Percentiles rank a stretch among this genome's conserved stretches.
These are phyloP conservation scores for Afroboletus lepidellus DNA, from an alignment of 1,284 basidiomycete genomes.

Conservation along the genomic window DNA sequence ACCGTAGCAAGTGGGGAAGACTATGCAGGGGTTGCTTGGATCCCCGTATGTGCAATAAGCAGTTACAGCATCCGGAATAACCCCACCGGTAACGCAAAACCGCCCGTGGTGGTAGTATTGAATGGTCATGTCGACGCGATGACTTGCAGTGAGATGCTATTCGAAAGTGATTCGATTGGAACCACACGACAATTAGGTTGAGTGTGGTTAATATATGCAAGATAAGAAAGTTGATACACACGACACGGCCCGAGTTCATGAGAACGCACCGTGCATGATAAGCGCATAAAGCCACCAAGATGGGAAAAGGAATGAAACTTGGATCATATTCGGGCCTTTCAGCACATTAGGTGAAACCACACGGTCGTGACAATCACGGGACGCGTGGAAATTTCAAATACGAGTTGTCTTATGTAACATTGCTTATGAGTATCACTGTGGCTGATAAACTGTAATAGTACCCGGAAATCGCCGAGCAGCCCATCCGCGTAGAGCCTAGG, in stretches of 20 bases:
- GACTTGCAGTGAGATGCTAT: neutral
- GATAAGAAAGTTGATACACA: constrained; percentile 4
- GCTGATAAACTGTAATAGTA: constrained; percentile 39
- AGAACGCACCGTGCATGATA: too few species aligned
- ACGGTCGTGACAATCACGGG: too few species aligned
- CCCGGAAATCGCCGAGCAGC: constrained; percentile 28
- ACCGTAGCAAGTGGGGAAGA: constrained; percentile 42
- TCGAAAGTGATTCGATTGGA: neutral
- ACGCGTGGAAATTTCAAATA: too few species aligned
- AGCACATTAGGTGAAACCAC: too few species aligned
- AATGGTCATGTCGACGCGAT: constrained; percentile 25
- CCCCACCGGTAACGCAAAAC: constrained; percentile 36
- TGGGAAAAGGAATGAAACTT: too few species aligned
- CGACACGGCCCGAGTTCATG: constrained; percentile 10
- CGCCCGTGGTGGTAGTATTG: constrained; percentile 40
- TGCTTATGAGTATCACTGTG: too few species aligned
- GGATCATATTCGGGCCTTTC: too few species aligned
- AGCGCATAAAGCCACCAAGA: too few species aligned
- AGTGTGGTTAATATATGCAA: constrained; percentile 10
- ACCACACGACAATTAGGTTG: neutral
- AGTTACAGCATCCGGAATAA: constrained; percentile 40
- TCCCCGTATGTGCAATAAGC: constrained; percentile 41
- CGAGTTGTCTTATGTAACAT: neutral
- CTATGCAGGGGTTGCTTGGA: constrained; percentile 37
- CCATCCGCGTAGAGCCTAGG: constrained; percentile 13